Conservation (phyloP, 495 filamentous ascomycete species). For the Geoglossum glabrum region DNA sequence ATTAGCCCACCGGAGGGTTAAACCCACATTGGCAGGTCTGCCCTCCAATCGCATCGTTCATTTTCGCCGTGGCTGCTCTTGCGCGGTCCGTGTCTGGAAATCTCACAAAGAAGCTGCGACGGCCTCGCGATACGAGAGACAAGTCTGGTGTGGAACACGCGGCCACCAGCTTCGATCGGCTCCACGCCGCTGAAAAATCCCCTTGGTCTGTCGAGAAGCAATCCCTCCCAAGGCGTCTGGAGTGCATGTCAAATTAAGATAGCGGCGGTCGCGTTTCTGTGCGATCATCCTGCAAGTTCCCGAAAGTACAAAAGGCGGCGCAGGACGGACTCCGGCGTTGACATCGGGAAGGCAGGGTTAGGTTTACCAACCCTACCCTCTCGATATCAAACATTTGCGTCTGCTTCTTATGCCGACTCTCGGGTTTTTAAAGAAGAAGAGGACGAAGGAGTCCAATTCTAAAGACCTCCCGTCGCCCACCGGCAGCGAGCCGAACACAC, state of each 20-base stretch:
- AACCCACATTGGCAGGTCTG: neutral
- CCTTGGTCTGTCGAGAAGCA: neutral
- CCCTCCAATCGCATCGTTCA: neutral
- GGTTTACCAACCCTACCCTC: slow-evolving; percentile 3
- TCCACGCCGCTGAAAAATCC: neutral
- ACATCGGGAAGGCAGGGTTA: slow-evolving; percentile 1
- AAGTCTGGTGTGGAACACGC: neutral
- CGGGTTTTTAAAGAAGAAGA: slow-evolving; percentile 92
- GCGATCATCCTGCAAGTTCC: neutral
- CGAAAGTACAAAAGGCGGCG: neutral
- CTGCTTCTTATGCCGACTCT: slow-evolving; percentile 40
- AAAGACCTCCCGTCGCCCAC: slow-evolving; percentile 33
- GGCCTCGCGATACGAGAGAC: neutral
- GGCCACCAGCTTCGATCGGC: neutral
- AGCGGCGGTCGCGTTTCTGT: neutral
- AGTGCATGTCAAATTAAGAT: neutral
- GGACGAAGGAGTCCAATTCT: slow-evolving; percentile 14
- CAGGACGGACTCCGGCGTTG: neutral
- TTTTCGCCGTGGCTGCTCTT: neutral
- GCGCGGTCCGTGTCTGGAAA: neutral
- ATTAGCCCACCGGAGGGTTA: neutral
- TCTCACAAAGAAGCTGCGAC: neutral
- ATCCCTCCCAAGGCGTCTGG: neutral
- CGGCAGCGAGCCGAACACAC: slow-evolving; percentile 26
- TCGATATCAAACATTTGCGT: neutral